Evolutionary conservation across 1,284 basidiomycete genomes (phyloP), one percentile per base, ranked within the genome.

Genomic region (Thecaphora frezii): DNA sequence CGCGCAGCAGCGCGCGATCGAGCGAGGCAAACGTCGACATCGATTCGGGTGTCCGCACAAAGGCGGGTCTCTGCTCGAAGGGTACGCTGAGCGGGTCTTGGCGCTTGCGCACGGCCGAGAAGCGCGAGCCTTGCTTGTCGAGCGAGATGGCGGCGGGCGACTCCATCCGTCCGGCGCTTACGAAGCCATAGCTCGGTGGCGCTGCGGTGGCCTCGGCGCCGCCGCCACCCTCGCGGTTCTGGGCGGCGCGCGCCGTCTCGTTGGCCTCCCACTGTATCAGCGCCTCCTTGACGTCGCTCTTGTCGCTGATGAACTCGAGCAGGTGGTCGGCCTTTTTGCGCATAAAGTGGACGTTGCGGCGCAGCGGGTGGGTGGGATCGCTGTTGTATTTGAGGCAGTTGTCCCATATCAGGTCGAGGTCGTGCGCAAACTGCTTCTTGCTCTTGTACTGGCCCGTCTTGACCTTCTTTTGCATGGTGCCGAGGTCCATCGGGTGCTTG

Each of bases 341-440:
- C 75, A 78, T 76, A 46, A 71, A 61, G 42, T 61, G 55, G 28
- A 72, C 76, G 44, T 70, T 74, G 19, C 70, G 47, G 14, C 76
- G 58, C 24, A 78, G 57, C n/a, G 75, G 75, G 51, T 78, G 76
- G 22, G 53, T 52, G 42, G 91, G 89, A 18, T 87, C 85, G 23
- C 89, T 88, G 78, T 99, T 99, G 81, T 97, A 98, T 13, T 85
- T 86, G 68, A 89, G 85, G 79, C 94, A 97, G 73, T 98, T 98
- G 50, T 88, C 86, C 94, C 94, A 98, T 69, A 99, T 97, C 59
- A 96, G 85, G 69, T 94, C 90, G 42, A 99, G 82, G 80, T 99
- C 96, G 59, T 89, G 87, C 61, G 88, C 88, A 80, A 99, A 98
- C 73, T 94, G 89, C 58, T 86, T 84, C 82, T 98, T 97, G 50